Evolutionary conservation across 2,329 filamentous ascomycete genomes (phyloP), one percentile per base, ranked within the genome.

Genomic region (Capronia americana): DNA sequence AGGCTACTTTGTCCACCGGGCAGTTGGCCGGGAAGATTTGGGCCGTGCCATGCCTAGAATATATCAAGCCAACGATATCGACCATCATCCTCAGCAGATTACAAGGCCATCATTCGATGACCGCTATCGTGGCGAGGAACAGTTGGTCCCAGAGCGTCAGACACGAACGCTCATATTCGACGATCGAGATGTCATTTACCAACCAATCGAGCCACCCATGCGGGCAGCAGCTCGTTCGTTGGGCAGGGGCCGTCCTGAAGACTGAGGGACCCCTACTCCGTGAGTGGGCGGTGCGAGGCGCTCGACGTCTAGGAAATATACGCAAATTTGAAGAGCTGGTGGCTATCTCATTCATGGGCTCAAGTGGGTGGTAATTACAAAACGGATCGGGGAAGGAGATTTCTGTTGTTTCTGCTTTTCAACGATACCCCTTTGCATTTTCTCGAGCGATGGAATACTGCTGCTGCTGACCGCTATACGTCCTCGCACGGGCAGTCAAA

Each of bases 131-230:
- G 23, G 34, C 11, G 58, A 48, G 24, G 54, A 53, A 8, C 44
- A 14, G 26, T 30, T 54, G 34, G 34, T 14, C 11, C 46, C 55
- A 14, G 44, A 38, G 34, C 63, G n/a, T n/a, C 53, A 30, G 17
- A 34, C 57, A 11, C 51, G 63, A n/a, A 54, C 41, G 12, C 17
- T 30, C 24, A 48, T 34, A 54, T 48, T 44, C 44, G 55, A 53
- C 54, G 48, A 44, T 44, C 63, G 41, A n/a, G 63, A 61, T 28
- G 20, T 58, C n/a, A 62, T 26, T 12, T 66, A 66, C 28, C 20
- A 66, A 41, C 58, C 58, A 44, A 23, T 61, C 34, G 60, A 62
- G 17, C 24, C 51, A 32, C 50, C 50, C n/a, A 56, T 20, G 51
- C 50, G 51, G 32, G 26, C 32, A 28, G 32, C 59, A 12, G 24